Percentiles rank a stretch among this genome's conserved stretches.
These are phyloP conservation scores for Calendula officinalis DNA, from an alignment of 129 eudicot genomes.

Conservation along the genomic window DNA sequence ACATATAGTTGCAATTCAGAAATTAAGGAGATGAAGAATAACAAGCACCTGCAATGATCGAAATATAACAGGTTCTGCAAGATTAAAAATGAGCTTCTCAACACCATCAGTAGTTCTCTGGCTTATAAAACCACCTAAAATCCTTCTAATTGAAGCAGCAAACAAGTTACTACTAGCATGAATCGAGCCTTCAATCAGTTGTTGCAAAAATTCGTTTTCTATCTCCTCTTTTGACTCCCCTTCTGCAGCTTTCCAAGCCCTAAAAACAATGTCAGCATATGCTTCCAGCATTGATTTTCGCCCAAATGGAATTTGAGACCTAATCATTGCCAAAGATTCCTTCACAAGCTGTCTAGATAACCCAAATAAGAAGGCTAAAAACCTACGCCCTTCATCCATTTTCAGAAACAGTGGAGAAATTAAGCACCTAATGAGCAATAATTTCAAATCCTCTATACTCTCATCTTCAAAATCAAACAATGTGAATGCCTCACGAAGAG, in stretches of 20 bases:
- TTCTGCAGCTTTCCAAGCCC: constrained; percentile 79
- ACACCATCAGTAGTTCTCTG: constrained; percentile 86
- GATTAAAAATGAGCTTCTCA: constrained; percentile 75
- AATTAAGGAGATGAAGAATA: neutral
- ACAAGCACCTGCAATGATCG: constrained; percentile 83
- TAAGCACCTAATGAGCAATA: constrained; percentile 73
- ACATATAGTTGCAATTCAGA: neutral
- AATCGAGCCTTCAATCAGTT: constrained; percentile 68
- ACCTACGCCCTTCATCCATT: constrained; percentile 80
- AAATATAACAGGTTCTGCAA: constrained; percentile 91
- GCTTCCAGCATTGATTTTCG: constrained; percentile 92
- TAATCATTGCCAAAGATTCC: constrained; percentile 77
- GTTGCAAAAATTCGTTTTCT: constrained; percentile 71
- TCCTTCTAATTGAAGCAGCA: constrained; percentile 74
- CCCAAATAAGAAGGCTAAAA: constrained; percentile 67
- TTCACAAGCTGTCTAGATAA: constrained; percentile 72
- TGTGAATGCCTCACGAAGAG: constrained; percentile 66
- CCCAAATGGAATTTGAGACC: constrained; percentile 85
- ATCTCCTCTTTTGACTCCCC: constrained; percentile 62
- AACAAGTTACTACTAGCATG: constrained; percentile 59
- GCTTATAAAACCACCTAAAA: constrained; percentile 66
- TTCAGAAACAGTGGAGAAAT: constrained; percentile 82
- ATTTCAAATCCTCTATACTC: constrained; percentile 89
- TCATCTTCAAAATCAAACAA: constrained; percentile 97
- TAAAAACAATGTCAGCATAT: constrained; percentile 79